A percentile compares a stretch with the other conserved stretches of the same genome.
Conservation (phyloP, 2,329 filamentous ascomycete genomes). For the Fusarium mangiferae region DNA sequence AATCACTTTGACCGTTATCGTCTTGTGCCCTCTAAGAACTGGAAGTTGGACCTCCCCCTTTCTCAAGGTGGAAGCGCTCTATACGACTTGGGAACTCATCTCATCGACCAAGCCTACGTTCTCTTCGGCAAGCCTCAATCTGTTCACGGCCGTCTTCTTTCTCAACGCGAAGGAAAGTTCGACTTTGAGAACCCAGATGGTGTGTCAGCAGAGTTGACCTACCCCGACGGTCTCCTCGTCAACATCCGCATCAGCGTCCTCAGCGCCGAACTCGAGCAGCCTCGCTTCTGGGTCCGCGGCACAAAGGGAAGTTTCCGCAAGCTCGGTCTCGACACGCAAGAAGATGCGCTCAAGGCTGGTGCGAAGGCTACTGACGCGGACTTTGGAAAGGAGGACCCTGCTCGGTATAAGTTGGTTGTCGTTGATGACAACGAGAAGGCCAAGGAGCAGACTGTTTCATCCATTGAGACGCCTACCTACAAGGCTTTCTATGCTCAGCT, state of each 20-base stretch:
- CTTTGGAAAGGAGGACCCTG: conserved; percentile 73
- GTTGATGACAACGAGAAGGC: conserved; percentile 63
- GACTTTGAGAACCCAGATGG: conserved; percentile 65
- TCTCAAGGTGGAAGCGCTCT: conserved; percentile 72
- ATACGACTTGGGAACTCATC: conserved; percentile 80
- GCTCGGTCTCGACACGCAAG: conserved; percentile 76
- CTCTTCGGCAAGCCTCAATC: conserved; percentile 75
- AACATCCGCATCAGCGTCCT: conserved; percentile 76
- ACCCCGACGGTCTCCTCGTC: conserved; percentile 70
- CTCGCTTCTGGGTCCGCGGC: conserved; percentile 81
- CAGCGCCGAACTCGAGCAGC: conserved; percentile 74
- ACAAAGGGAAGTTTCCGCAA: conserved; percentile 81
- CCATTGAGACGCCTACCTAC: conserved; percentile 74
- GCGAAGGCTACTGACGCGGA: conserved; percentile 67
- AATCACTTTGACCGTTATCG: conserved; percentile 84
- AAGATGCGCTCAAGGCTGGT: conserved; percentile 76
- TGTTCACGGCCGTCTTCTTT: conserved; percentile 75
- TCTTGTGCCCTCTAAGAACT: conserved; percentile 66
- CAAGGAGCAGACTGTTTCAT: conserved; percentile 62
- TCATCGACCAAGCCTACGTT: conserved; percentile 78
- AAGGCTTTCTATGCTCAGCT: conserved; percentile 71
- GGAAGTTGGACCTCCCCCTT: conserved; percentile 73
- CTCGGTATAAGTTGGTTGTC: conserved; percentile 68
- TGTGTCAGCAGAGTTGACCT: conserved; percentile 73
- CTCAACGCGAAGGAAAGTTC: conserved; percentile 65